Evolutionary conservation across 352 stramenopile genomes (phyloP).

Genomic region (Thraustochytrium striatum): DNA sequence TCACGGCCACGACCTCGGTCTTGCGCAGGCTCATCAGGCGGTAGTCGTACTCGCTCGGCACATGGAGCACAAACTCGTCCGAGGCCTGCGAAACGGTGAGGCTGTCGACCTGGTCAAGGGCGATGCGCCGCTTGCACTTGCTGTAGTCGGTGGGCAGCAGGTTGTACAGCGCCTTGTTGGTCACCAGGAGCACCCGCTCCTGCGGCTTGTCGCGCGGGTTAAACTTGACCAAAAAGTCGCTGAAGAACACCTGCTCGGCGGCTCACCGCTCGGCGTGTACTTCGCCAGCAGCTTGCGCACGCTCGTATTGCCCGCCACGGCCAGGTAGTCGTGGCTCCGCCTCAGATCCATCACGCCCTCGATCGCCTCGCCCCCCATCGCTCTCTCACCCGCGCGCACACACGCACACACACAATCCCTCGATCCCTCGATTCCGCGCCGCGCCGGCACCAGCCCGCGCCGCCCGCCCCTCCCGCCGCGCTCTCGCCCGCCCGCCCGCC

Average conservation of each 20-base stretch:
- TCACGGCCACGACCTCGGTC: slow-evolving; percentile 21
- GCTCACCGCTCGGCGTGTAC: neutral
- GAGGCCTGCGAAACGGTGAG: slow-evolving; percentile 48
- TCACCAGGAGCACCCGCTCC: slow-evolving; percentile 52
- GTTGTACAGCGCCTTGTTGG: slow-evolving; percentile 53
- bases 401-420: too few species aligned
- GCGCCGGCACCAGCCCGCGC: too few species aligned
- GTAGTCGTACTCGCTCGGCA: slow-evolving; percentile 54
- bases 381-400: too few species aligned
- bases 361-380: neutral
- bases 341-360: slow-evolving; percentile 1
- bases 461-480: too few species aligned
- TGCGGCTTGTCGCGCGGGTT: slow-evolving; percentile 53
- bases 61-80: slow-evolving; percentile 53
- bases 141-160: slow-evolving; percentile 50
- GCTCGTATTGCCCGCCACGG: slow-evolving; percentile 14
- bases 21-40: slow-evolving; percentile 48
- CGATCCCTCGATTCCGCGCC: too few species aligned
- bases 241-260: slow-evolving; percentile 45
- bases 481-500: too few species aligned
- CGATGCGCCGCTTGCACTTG: slow-evolving; percentile 54
- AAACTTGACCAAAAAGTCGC: slow-evolving; percentile 52
- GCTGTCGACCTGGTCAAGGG: slow-evolving; percentile 29
- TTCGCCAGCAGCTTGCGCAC: slow-evolving; percentile 45
- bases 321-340: slow-evolving; percentile 32